Evolutionary conservation across 331 rosid genomes (phyloP).

Genomic region (Acacia pycnantha): DNA sequence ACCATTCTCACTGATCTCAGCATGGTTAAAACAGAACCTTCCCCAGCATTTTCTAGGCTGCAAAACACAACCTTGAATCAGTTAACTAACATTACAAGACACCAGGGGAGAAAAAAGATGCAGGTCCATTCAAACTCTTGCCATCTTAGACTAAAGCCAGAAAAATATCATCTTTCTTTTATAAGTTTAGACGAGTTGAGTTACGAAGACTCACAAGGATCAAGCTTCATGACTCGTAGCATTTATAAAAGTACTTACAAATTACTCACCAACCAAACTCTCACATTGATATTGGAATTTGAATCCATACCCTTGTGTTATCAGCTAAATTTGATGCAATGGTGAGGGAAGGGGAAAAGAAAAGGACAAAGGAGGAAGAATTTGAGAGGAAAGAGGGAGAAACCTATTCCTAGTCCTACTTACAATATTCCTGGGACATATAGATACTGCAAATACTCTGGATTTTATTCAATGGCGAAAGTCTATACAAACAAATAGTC

Average conservation of each 20-base stretch:
- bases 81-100: neutral
- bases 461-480: neutral
- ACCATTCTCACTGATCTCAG: slow-evolving; percentile 79
- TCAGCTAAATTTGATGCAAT: neutral
- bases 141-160: neutral
- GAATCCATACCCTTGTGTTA: neutral
- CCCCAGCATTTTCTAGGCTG: slow-evolving; percentile 98
- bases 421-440: neutral
- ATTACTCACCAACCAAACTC: neutral
- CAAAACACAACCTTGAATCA: slow-evolving; percentile 25
- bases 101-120: neutral
- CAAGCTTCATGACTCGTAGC: neutral
- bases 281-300: neutral
- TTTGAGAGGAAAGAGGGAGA: neutral
- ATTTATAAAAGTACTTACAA: neutral
- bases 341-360: neutral
- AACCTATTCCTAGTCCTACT: too few species aligned
- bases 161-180: neutral
- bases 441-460: neutral
- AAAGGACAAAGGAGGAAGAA: neutral
- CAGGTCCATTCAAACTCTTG: neutral
- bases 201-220: neutral
- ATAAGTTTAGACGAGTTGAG: neutral
- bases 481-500: neutral
- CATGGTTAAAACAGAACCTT: slow-evolving; percentile 78